Evolutionary conservation across 1,139 yeast genomes (phyloP).

Genomic region (Kodamaea sp.): DNA sequence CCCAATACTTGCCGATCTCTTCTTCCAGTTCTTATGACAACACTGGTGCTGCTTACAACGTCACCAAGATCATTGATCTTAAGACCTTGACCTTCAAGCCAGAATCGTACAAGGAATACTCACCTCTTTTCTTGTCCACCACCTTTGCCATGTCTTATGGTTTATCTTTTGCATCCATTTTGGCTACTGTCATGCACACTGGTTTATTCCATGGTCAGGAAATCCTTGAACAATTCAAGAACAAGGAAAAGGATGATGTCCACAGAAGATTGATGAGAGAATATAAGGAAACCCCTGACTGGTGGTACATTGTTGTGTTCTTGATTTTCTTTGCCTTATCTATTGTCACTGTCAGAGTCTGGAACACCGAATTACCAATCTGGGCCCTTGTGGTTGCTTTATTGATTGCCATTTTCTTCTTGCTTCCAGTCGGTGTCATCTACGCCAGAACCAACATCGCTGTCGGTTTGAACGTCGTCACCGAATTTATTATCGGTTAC

Average conservation of each 20-base stretch:
- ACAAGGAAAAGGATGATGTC: slow-evolving; percentile 54
- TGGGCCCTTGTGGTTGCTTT: slow-evolving; percentile 41
- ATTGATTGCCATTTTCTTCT: slow-evolving; percentile 41
- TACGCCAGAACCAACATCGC: slow-evolving; percentile 45
- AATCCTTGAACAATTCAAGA: slow-evolving; percentile 45
- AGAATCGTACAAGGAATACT: slow-evolving; percentile 48
- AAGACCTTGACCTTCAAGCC: slow-evolving; percentile 44
- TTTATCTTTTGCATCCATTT: slow-evolving; percentile 61
- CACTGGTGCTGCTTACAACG: slow-evolving; percentile 35
- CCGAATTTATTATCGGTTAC: slow-evolving; percentile 48
- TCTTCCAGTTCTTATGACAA: slow-evolving; percentile 42
- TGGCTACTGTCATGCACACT: slow-evolving; percentile 61
- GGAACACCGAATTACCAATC: slow-evolving; percentile 48
- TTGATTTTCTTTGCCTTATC: slow-evolving; percentile 41
- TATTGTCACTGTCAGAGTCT: slow-evolving; percentile 39
- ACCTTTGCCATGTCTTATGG: slow-evolving; percentile 65
- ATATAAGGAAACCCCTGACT: slow-evolving; percentile 63
- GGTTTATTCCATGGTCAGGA: slow-evolving; percentile 57
- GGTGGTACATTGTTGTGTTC: slow-evolving; percentile 59
- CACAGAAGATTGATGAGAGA: slow-evolving; percentile 62
- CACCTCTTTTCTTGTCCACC: slow-evolving; percentile 66
- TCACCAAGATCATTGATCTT: slow-evolving; percentile 42
- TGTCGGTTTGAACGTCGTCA: slow-evolving; percentile 48
- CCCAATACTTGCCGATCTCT: slow-evolving; percentile 46
- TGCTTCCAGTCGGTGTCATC: slow-evolving; percentile 46